phyloP scores from a whole-genome alignment of 192 early-diverging fungal species.

The Helicostylum pulchrum region DNA sequence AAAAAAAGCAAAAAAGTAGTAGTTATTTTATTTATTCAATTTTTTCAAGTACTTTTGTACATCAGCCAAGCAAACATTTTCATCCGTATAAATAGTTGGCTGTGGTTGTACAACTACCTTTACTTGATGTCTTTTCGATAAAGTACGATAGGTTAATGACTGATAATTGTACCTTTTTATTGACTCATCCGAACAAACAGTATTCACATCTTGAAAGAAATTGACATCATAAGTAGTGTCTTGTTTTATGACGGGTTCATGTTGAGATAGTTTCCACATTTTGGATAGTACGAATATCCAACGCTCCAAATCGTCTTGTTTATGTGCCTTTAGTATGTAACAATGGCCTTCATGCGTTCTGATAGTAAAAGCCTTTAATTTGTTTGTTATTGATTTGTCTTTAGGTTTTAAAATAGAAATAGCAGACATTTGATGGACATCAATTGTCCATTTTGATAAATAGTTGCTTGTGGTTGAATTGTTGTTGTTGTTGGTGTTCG shows the following conservation, averaged over 20 bases:
- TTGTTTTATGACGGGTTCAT: too few species aligned
- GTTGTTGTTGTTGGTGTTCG: too few species aligned
- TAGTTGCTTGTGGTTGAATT: slow-evolving; percentile 18
- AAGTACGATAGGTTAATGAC: slow-evolving; percentile 6
- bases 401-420: slow-evolving; percentile 17
- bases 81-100: background rate
- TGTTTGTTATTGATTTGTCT: background rate
- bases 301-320: slow-evolving; percentile 35
- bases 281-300: slow-evolving; percentile 41
- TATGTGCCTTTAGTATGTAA: slow-evolving; percentile 33
- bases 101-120: background rate
- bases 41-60: background rate
- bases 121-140: background rate
- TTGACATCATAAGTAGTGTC: background rate
- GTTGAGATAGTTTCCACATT: slow-evolving; percentile 23
- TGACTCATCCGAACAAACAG: slow-evolving; percentile 3
- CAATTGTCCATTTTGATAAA: slow-evolving; percentile 32
- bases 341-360: slow-evolving; percentile 23
- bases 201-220: slow-evolving; percentile 10
- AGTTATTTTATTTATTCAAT: background rate
- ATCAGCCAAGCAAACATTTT: slow-evolving; percentile 11
- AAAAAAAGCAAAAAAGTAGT: background rate
- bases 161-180: background rate
- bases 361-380: slow-evolving; percentile 24
- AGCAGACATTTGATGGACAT: slow-evolving; percentile 26